Evolutionary conservation across 495 filamentous ascomycete genomes (phyloP).

Genomic region (Penicillium malachiteum): DNA sequence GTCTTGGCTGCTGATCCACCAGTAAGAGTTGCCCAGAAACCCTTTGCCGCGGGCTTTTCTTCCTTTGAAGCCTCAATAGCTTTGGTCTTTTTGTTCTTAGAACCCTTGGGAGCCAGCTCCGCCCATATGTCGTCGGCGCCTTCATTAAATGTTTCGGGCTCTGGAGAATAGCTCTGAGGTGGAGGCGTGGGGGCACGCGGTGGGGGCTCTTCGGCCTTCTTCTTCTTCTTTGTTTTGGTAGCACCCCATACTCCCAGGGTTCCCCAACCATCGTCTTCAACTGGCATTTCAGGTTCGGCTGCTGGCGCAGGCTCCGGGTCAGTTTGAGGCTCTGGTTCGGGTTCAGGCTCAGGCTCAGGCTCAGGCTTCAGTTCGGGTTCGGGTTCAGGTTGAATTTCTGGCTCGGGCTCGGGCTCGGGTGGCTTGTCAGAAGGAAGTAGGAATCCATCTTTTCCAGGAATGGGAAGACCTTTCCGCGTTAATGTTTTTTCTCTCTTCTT

Average conservation of each 20-base stretch:
- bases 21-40: constrained; percentile 48
- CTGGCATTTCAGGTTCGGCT: constrained; percentile 25
- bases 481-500: constrained; percentile 41
- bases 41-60: constrained; percentile 32
- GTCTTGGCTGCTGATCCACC: constrained; percentile 32
- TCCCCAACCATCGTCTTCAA: constrained; percentile 34
- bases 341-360: constrained; percentile 22
- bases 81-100: constrained; percentile 21
- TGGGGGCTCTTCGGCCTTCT: constrained; percentile 40
- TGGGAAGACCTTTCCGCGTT: constrained; percentile 24
- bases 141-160: constrained; percentile 33
- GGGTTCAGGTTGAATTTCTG: background rate
- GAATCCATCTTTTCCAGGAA: constrained; percentile 29
- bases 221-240: constrained; percentile 49
- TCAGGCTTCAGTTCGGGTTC: background rate
- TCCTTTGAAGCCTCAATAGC: constrained; percentile 34
- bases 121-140: constrained; percentile 37
- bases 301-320: constrained; percentile 37
- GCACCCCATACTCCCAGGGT: constrained; percentile 23
- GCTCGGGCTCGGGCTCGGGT: constrained; percentile 10
- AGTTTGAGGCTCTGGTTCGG: constrained; percentile 22
- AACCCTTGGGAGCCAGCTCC: constrained; percentile 33
- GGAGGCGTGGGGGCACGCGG: constrained; percentile 53
- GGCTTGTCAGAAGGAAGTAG: constrained; percentile 24
- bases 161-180: constrained; percentile 46